phyloP scores from a whole-genome alignment of 768 basidiomycete genomes.

The Lactarius evosmus region DNA sequence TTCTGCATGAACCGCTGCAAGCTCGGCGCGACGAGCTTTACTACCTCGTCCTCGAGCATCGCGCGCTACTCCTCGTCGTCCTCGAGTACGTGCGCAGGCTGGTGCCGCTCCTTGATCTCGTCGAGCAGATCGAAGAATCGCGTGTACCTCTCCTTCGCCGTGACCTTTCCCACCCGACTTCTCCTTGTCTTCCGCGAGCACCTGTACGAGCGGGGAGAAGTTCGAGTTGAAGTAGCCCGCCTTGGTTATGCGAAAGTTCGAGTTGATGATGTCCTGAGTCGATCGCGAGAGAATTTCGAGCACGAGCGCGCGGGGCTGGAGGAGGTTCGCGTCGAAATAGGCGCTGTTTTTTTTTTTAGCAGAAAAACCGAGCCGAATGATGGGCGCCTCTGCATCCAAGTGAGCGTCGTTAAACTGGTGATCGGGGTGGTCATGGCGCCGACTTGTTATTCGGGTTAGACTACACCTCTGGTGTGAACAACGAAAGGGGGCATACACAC shows the following conservation, averaged over 20 bases:
- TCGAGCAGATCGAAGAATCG: slow-evolving; percentile 79
- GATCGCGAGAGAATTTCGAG: too few relatives aligned
- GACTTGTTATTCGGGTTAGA: slow-evolving; percentile 41
- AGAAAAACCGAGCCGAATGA: slow-evolving; percentile 73
- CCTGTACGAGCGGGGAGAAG: slow-evolving; percentile 72
- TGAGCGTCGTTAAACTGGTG: slow-evolving; percentile 56
- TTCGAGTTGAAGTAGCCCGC: slow-evolving; percentile 82
- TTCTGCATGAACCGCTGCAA: slow-evolving; percentile 72
- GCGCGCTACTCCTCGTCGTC: slow-evolving; percentile 64
- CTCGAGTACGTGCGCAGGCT: slow-evolving; percentile 61
- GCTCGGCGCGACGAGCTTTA: too few relatives aligned
- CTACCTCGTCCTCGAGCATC: slow-evolving; percentile 68
- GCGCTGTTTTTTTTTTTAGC: slow-evolving; percentile 77
- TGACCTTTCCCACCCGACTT: slow-evolving; percentile 46
- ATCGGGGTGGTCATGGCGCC: slow-evolving; percentile 71
- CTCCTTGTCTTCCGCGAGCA: slow-evolving; percentile 47
- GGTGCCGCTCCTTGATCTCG: slow-evolving; percentile 74
- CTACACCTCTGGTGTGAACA: background rate
- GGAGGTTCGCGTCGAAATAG: slow-evolving; percentile 58
- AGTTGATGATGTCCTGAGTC: slow-evolving; percentile 61
- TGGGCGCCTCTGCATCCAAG: slow-evolving; percentile 55
- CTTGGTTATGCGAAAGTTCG: slow-evolving; percentile 75
- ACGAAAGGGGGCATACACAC: slow-evolving; percentile 51
- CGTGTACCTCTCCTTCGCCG: slow-evolving; percentile 78
- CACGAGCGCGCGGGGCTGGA: slow-evolving; percentile 51